A percentile compares a stretch with the other conserved stretches of the same genome.
phyloP scores from a whole-genome alignment of 495 filamentous ascomycete species.

The Penicillium robsamsonii region DNA sequence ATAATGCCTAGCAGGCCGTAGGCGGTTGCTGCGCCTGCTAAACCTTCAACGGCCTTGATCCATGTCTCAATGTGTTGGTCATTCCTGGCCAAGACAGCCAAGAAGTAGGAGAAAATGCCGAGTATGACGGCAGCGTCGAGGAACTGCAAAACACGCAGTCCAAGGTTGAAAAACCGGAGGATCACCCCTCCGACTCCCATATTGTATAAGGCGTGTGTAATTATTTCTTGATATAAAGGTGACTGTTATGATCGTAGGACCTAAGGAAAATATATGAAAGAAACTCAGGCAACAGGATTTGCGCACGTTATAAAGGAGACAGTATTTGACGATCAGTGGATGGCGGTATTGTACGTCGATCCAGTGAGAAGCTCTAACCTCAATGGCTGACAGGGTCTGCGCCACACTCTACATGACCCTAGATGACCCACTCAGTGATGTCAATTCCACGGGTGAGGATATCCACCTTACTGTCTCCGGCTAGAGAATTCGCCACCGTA shows the following conservation, averaged over 20 bases:
- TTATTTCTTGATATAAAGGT: background rate
- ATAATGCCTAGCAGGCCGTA: conserved; percentile 70
- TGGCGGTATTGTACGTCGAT: conserved; percentile 11
- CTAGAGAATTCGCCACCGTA: conserved; percentile 7
- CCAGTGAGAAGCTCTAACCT: conserved; percentile 8
- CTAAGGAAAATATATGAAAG: conserved; percentile 10
- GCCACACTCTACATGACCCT: conserved; percentile 14
- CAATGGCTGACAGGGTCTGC: conserved; percentile 15
- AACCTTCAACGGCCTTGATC: conserved; percentile 76
- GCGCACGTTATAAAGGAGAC: conserved; percentile 18
- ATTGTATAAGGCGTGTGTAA: conserved; percentile 8
- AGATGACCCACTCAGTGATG: conserved; percentile 4
- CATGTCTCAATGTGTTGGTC: conserved; percentile 57
- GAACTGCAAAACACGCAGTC: conserved; percentile 69
- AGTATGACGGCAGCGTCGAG: conserved; percentile 68
- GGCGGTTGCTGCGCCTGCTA: conserved; percentile 67
- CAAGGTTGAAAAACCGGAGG: conserved; percentile 60
- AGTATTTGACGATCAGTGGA: conserved; percentile 31
- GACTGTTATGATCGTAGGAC: background rate
- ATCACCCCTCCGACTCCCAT: conserved; percentile 55
- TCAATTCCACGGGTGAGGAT: conserved; percentile 1
- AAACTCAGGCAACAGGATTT: conserved; percentile 30
- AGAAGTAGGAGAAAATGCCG: conserved; percentile 69
- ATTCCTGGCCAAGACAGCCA: conserved; percentile 55
- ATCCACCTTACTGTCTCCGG: background rate